Evolutionary conservation across 176 grass and related monocot genomes (phyloP).

Genomic region (Thalia dealbata): DNA sequence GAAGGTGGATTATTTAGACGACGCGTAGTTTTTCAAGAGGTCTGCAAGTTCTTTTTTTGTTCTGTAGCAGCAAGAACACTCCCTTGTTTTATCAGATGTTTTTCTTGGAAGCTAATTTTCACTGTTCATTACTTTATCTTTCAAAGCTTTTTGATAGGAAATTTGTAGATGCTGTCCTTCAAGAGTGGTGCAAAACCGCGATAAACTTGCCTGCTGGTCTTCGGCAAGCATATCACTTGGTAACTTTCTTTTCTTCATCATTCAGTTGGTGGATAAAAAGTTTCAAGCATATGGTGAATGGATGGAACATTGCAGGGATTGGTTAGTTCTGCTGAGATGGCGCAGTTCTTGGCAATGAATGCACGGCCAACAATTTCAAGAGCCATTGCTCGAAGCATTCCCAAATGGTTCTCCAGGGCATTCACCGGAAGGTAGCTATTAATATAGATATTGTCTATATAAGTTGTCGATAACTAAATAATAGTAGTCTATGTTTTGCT

Average conservation of each 20-base stretch:
- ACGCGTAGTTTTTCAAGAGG: conserved; percentile 71
- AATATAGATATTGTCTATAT: background rate
- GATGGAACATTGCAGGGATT: conserved; percentile 51
- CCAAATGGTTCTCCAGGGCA: conserved; percentile 65
- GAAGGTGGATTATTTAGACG: conserved; percentile 77
- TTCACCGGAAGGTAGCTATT: conserved; percentile 77
- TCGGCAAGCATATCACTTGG: conserved; percentile 84
- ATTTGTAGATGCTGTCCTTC: conserved; percentile 83
- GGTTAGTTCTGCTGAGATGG: conserved; percentile 84
- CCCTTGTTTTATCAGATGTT: too few species aligned
- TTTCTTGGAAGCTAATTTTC: conserved; percentile 20
- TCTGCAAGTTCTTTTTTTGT: conserved; percentile 15
- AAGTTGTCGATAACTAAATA: background rate
- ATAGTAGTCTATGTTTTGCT: background rate
- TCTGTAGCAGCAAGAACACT: too few species aligned
- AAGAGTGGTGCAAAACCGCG: conserved; percentile 93
- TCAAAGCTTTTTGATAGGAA: conserved; percentile 80
- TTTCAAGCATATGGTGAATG: conserved; percentile 16
- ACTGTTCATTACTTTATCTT: conserved; percentile 14
- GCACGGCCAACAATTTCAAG: conserved; percentile 67
- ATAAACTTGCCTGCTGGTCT: conserved; percentile 80
- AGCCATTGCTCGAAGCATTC: conserved; percentile 64
- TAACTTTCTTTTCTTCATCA: conserved; percentile 20
- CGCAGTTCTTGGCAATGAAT: conserved; percentile 66
- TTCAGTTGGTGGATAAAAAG: background rate